Percentiles rank a stretch among this genome's conserved stretches.
These are phyloP conservation scores for Paraphysoderma sedebokerense DNA, from an alignment of 371 early-diverging fungal genomes.

Conservation along the genomic window DNA sequence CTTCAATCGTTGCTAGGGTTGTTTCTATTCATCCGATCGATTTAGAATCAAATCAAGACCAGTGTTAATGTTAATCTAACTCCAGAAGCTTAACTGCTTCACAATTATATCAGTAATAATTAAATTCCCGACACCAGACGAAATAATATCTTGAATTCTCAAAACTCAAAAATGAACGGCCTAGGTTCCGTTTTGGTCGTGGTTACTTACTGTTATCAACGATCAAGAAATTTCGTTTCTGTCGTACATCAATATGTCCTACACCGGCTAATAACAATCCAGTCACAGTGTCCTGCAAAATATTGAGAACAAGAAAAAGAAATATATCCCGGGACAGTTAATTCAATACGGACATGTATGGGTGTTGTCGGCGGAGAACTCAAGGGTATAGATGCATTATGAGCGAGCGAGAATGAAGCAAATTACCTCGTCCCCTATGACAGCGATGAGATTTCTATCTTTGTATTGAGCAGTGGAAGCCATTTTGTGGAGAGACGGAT, in stretches of 20 bases:
- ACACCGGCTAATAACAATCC: constrained; percentile 92
- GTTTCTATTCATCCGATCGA: constrained; percentile 41
- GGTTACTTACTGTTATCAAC: constrained; percentile 78
- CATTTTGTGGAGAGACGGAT: too few relatives aligned
- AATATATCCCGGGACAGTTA: background rate
- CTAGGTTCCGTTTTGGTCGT: too few relatives aligned
- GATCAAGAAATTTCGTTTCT: constrained; percentile 80
- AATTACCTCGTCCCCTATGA: constrained; percentile 89
- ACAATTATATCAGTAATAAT: background rate
- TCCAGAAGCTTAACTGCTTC: background rate
- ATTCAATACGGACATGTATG: background rate
- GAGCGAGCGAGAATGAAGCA: background rate
- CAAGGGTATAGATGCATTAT: background rate
- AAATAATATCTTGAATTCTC: too few relatives aligned
- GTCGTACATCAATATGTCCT: constrained; percentile 61
- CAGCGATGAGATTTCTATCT: constrained; percentile 78
- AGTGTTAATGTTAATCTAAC: background rate
- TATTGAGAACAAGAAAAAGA: background rate
- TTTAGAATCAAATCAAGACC: background rate
- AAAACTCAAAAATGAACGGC: too few relatives aligned
- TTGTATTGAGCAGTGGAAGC: constrained; percentile 8
- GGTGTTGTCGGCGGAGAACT: background rate
- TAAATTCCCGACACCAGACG: too few relatives aligned
- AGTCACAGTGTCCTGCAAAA: constrained; percentile 78
- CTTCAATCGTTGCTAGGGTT: constrained; percentile 72